Conservation (phyloP, 129 eudicot genomes). For the Arctium minus region DNA sequence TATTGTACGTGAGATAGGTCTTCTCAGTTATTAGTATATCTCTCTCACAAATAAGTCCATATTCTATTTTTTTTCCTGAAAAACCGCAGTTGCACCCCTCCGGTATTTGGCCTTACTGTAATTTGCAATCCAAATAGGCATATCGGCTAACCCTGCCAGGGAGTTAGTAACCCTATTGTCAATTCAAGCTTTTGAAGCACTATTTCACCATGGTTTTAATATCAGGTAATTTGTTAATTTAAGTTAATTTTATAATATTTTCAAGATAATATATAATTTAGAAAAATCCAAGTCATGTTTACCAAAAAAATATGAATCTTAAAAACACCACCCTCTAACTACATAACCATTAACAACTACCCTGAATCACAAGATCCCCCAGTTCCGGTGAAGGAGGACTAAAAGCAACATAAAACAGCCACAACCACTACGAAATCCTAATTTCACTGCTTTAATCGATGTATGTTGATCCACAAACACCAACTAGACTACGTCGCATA, state of each 20-base stretch:
- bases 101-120: background rate
- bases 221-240: background rate
- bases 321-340: background rate
- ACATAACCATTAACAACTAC: background rate
- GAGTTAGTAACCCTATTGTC: background rate
- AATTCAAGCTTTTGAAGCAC: background rate
- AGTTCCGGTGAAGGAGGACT: background rate
- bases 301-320: background rate
- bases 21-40: background rate
- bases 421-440: background rate
- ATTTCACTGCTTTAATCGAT: background rate
- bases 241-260: background rate
- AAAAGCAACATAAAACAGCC: background rate
- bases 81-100: background rate
- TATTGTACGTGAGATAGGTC: background rate
- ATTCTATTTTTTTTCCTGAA: background rate
- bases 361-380: background rate
- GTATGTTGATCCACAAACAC: background rate
- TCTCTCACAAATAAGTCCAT: background rate
- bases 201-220: background rate
- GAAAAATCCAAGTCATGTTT: background rate
- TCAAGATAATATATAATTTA: background rate
- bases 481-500: background rate
- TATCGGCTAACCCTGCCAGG: background rate
- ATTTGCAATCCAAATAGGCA: background rate